Base-by-base conservation (phyloP, 1,284 basidiomycete genomes). In the Marasmius sp. region DNA sequence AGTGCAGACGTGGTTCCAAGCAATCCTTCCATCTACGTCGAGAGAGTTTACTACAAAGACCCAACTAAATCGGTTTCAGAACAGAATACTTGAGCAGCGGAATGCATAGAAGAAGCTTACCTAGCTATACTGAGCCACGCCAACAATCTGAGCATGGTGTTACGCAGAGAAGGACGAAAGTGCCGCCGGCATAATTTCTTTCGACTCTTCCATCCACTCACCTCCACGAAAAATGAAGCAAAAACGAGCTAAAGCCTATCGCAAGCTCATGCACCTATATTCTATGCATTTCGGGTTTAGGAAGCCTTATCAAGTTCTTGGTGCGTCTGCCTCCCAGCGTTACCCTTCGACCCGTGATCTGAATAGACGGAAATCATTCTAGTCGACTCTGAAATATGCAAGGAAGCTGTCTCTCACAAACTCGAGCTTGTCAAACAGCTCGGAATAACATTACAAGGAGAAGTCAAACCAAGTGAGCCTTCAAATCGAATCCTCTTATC, bases 251-350 rank as follows among this genome's bases (percentile, higher is more conserved):
- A 98, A 98, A 77, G 85, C 88, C 1, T 97, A 97, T 76, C 87
- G 90, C 70, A 94, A 94, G 72, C 89, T 95, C 54, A 97, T 98
- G 94, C 83, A 87, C 41, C 78, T 95, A 54, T 97, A 97, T 73
- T 85, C 82, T 59, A 83, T 90, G 72, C 84, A 88, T 3, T 97
- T 97, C 74, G 92, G 91, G 8, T 98, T 97, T 75, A 81, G 94
- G 62, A 86, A 93, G 70, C 95, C 95, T 0, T 97, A 94, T 74
- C 95, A 97, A 78, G 83, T 95, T 6, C 81, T 97, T 18, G 83
- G 94, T 93, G 67, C 64, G 84, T 75, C 58, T 11, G 18, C 38
- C 47, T 50, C 41, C 33, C 50, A 43, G 16, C 58, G 12, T 3
- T 43, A 3, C n/a, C 55, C 34, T 66, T 45, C 50, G 59, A 61